Conservation (phyloP, 495 filamentous ascomycete genomes). For the Penicillium coffeae region DNA sequence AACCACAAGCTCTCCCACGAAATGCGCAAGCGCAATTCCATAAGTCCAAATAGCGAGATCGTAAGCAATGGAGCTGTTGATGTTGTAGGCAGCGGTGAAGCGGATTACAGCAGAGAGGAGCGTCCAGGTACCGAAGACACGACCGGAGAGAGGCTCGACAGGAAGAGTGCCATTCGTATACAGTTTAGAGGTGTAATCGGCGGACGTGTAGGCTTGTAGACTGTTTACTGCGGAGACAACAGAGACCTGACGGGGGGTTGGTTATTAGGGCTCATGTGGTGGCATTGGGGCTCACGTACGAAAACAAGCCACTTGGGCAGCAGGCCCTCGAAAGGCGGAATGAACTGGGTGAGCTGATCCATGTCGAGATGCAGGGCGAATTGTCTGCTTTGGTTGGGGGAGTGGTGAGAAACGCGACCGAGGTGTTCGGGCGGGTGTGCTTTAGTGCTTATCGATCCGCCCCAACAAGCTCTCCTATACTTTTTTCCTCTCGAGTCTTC, state of each 20-base stretch:
- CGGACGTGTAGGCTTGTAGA: conserved; percentile 72
- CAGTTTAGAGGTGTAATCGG: conserved; percentile 69
- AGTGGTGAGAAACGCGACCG: conserved; percentile 16
- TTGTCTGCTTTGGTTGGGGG: too few relatives aligned
- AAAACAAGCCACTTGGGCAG: conserved; percentile 67
- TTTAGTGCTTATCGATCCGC: conserved; percentile 27
- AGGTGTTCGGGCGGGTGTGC: conserved; percentile 18
- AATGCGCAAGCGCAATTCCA: conserved; percentile 74
- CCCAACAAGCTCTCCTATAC: conserved; percentile 19
- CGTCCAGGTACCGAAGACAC: conserved; percentile 92
- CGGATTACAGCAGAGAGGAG: conserved; percentile 71
- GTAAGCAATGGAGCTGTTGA: conserved; percentile 65
- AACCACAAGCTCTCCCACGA: conserved; percentile 72
- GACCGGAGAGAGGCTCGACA: conserved; percentile 62
- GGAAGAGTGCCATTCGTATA: conserved; percentile 55
- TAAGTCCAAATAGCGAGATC: conserved; percentile 78
- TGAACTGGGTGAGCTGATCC: conserved; percentile 33
- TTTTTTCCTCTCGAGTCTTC: conserved; percentile 17
- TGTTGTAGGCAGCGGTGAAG: conserved; percentile 82
- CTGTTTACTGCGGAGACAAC: conserved; percentile 75
- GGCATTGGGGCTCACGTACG: conserved; percentile 32
- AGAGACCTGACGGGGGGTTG: conserved; percentile 56
- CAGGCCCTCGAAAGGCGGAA: conserved; percentile 55
- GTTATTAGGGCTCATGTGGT: too few relatives aligned
- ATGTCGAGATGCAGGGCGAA: too few relatives aligned